Conservation (phyloP, 176 grass and related monocot genomes). For the Leersia perrieri region DNA sequence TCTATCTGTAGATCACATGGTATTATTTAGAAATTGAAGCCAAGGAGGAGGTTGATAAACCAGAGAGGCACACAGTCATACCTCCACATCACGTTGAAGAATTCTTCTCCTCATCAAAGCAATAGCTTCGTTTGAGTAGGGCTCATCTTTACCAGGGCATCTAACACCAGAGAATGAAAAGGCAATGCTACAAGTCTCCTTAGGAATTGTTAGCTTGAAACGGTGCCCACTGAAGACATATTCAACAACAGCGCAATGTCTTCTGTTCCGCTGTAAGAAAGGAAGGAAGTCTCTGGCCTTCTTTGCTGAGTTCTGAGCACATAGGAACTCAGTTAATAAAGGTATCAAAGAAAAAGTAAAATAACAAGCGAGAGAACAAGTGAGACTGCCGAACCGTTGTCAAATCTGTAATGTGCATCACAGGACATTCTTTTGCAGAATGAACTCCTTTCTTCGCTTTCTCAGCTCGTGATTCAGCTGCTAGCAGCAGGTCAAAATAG, state of each 20-base stretch:
- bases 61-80: slow-evolving; percentile 19
- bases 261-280: slow-evolving; percentile 80
- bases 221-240: slow-evolving; percentile 97
- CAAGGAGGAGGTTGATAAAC: background rate
- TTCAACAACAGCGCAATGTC: slow-evolving; percentile 82
- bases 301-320: slow-evolving; percentile 63
- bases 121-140: slow-evolving; percentile 93
- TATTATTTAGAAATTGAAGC: slow-evolving; percentile 10
- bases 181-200: slow-evolving; percentile 97
- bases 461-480: slow-evolving; percentile 84
- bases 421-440: slow-evolving; percentile 68
- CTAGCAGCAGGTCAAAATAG: slow-evolving; percentile 83
- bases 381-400: slow-evolving; percentile 42
- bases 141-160: slow-evolving; percentile 78
- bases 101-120: slow-evolving; percentile 94
- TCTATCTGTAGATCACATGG: slow-evolving; percentile 65
- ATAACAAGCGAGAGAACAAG: slow-evolving; percentile 4
- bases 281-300: slow-evolving; percentile 96
- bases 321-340: slow-evolving; percentile 8
- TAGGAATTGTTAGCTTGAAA: slow-evolving; percentile 92
- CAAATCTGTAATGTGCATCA: slow-evolving; percentile 93
- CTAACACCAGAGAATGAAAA: slow-evolving; percentile 96
- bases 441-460: slow-evolving; percentile 92
- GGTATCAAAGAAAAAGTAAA: background rate
- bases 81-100: slow-evolving; percentile 90